These are phyloP conservation scores for Populus ilicifolia DNA, from an alignment of 345 rosid species.

Conservation along the genomic window DNA sequence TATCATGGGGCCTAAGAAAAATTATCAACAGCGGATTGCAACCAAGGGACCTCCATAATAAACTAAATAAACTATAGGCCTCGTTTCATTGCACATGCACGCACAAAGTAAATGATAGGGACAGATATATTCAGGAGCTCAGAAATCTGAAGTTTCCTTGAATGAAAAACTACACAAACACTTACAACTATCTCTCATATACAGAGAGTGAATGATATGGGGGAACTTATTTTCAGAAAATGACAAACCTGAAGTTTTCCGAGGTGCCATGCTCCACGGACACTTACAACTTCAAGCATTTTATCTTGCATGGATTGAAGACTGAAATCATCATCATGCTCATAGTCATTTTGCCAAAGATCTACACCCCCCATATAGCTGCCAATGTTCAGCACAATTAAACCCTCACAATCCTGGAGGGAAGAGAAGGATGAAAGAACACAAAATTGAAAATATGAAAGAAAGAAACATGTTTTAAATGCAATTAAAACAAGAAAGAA, in stretches of 20 bases:
- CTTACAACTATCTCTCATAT: not conserved
- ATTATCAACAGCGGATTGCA: not conserved
- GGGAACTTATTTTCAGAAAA: not conserved
- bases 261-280: conserved; percentile 95
- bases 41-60: not conserved
- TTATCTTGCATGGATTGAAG: conserved; percentile 93
- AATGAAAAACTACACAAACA: not conserved
- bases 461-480: not conserved
- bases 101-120: not conserved
- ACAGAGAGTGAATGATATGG: not conserved
- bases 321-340: conserved; percentile 65
- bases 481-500: not conserved
- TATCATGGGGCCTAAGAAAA: not conserved
- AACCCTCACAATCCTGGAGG: conserved; percentile 81
- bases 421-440: not conserved
- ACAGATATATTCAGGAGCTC: not conserved
- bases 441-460: not conserved
- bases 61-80: not conserved
- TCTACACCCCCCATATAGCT: conserved; percentile 98
- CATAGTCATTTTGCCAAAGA: conserved; percentile 89
- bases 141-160: not conserved
- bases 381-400: conserved; percentile 87
- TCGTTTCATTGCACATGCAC: not conserved
- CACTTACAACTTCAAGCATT: conserved; percentile 78
- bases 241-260: conserved; percentile 75